Percentiles rank a stretch among this genome's conserved stretches.
Conservation (phyloP, 169 alveolate genomes). For the Plasmodium inui region DNA sequence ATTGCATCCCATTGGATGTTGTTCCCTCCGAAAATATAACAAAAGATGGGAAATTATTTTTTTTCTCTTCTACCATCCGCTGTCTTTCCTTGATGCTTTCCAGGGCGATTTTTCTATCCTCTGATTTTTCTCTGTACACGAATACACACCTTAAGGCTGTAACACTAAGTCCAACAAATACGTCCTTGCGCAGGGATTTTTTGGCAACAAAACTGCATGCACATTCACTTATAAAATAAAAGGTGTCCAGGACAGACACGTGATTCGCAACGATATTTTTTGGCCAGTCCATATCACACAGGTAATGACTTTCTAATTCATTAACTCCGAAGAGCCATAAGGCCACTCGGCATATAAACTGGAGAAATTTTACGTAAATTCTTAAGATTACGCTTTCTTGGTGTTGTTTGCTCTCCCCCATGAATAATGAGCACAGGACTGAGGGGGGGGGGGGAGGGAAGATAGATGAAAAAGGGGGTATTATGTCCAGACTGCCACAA, state of each 20-base stretch:
- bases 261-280: conserved; percentile 70
- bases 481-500: neutral
- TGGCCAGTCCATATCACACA: conserved; percentile 73
- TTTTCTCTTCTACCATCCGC: conserved; percentile 9
- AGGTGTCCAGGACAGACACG: conserved; percentile 53
- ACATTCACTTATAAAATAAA: conserved; percentile 64
- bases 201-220: conserved; percentile 76
- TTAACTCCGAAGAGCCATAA: conserved; percentile 51
- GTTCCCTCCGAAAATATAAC: conserved; percentile 74
- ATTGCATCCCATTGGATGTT: conserved; percentile 56
- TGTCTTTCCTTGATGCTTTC: conserved; percentile 67
- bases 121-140: conserved; percentile 67
- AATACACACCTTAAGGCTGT: conserved; percentile 52
- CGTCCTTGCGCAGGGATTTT: conserved; percentile 54
- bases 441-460: neutral
- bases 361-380: conserved; percentile 33
- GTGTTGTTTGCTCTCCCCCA: neutral
- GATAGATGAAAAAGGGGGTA: neutral
- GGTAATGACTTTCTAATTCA: conserved; percentile 23
- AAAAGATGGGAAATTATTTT: conserved; percentile 51
- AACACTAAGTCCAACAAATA: conserved; percentile 33
- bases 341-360: conserved; percentile 24
- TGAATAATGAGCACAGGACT: neutral
- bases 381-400: conserved; percentile 6
- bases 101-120: conserved; percentile 46